Conservation (phyloP, 106 monocot species). For the Dendrobium officinale region DNA sequence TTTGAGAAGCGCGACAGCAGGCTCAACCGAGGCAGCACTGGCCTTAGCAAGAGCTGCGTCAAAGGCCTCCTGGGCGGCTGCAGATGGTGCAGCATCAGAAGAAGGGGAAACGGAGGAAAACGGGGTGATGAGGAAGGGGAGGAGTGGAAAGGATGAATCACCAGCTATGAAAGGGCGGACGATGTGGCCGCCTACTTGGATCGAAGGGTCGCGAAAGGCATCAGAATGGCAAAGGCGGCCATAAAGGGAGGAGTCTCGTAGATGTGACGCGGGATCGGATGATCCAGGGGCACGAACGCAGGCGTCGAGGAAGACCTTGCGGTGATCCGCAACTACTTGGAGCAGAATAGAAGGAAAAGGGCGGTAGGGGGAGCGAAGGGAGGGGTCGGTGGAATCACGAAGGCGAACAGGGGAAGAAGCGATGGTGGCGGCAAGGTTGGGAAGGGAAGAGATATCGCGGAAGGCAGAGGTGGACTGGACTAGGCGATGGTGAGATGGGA, state of each 20-base stretch:
- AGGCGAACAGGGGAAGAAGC: slow-evolving; percentile 28
- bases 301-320: slow-evolving; percentile 51
- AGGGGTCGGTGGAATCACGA: slow-evolving; percentile 7
- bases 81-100: neutral
- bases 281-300: slow-evolving; percentile 58
- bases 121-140: slow-evolving; percentile 52
- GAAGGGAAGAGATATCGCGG: slow-evolving; percentile 33
- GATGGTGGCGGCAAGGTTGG: slow-evolving; percentile 35
- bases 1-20: slow-evolving; percentile 36
- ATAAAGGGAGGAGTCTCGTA: slow-evolving; percentile 54
- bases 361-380: slow-evolving; percentile 24
- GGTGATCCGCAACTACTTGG: slow-evolving; percentile 53
- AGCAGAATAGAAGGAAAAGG: slow-evolving; percentile 60
- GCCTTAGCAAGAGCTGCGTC: slow-evolving; percentile 27
- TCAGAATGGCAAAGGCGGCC: slow-evolving; percentile 27
- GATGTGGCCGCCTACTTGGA: slow-evolving; percentile 24
- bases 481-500: slow-evolving; percentile 32
- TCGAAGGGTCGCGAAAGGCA: slow-evolving; percentile 24
- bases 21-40: slow-evolving; percentile 25
- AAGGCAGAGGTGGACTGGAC: slow-evolving; percentile 28
- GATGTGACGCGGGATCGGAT: slow-evolving; percentile 45
- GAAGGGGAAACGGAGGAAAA: slow-evolving; percentile 14
- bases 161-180: slow-evolving; percentile 46
- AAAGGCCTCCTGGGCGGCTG: slow-evolving; percentile 32
- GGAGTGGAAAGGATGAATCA: slow-evolving; percentile 46